Percentiles rank a stretch among this genome's conserved stretches.
These are phyloP conservation scores for Sarcomyxa edulis DNA, from an alignment of 768 basidiomycete species.

Conservation along the genomic window DNA sequence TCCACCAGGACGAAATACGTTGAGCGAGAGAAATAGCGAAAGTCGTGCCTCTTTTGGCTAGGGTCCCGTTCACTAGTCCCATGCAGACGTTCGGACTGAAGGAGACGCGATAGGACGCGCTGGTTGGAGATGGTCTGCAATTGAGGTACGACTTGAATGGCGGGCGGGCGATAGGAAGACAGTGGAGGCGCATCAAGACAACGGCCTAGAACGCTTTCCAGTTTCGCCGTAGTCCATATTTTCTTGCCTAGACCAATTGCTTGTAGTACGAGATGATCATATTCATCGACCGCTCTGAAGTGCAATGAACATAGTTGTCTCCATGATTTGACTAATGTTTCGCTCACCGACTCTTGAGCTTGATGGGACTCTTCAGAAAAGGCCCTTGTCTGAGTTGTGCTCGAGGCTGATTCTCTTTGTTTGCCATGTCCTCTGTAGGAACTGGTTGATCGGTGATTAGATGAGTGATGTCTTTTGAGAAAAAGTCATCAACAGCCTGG, in stretches of 20 bases:
- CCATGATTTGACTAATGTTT: conserved; percentile 10
- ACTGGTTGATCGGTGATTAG: conserved; percentile 64
- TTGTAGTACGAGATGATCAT: conserved; percentile 54
- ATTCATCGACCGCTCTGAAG: conserved; percentile 15
- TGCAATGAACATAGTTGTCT: conserved; percentile 4
- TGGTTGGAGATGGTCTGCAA: conserved; percentile 22
- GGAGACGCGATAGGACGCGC: conserved; percentile 52
- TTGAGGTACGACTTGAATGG: not conserved
- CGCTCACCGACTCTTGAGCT: conserved; percentile 52
- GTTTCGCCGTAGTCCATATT: conserved; percentile 76
- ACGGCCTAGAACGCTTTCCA: conserved; percentile 67
- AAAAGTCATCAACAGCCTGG: conserved; percentile 84
- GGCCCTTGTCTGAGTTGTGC: conserved; percentile 19
- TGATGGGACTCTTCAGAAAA: conserved; percentile 60
- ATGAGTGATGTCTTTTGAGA: conserved; percentile 83
- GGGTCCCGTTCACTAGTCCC: conserved; percentile 93
- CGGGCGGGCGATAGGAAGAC: conserved; percentile 16
- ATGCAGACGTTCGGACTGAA: conserved; percentile 79
- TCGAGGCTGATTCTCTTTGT: conserved; percentile 65
- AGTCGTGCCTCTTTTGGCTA: conserved; percentile 81
- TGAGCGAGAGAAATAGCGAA: conserved; percentile 74
- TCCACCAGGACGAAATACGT: conserved; percentile 87
- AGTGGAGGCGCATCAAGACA: conserved; percentile 39
- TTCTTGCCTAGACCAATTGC: conserved; percentile 74
- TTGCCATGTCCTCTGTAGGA: conserved; percentile 30